Conservation (phyloP, 495 filamentous ascomycete genomes). For the Daldinia caldariorum region DNA sequence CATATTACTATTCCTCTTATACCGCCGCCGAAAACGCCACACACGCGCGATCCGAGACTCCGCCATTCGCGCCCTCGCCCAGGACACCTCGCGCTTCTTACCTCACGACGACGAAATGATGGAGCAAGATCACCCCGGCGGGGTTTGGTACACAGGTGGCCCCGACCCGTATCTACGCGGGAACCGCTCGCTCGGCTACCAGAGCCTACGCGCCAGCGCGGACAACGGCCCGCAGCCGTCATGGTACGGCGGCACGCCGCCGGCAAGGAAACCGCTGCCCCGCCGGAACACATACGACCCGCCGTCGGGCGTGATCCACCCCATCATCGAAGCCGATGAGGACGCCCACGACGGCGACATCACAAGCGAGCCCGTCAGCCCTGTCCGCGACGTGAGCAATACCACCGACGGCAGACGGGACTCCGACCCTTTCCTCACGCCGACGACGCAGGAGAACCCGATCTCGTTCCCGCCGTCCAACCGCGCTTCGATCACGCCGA, state of each 20-base stretch:
- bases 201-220: constrained; percentile 44
- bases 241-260: constrained; percentile 40
- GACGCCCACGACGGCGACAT: constrained; percentile 62
- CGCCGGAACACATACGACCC: constrained; percentile 44
- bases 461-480: constrained; percentile 42
- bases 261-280: constrained; percentile 40
- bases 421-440: constrained; percentile 59
- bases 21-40: constrained; percentile 59
- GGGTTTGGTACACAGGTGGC: constrained; percentile 56
- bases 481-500: constrained; percentile 41
- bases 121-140: constrained; percentile 57
- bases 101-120: constrained; percentile 62
- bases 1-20: constrained; percentile 66
- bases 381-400: constrained; percentile 30
- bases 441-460: constrained; percentile 43
- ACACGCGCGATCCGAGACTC: constrained; percentile 51
- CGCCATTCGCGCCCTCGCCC: constrained; percentile 52
- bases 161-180: constrained; percentile 54
- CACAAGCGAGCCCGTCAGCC: constrained; percentile 39
- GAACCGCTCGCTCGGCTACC: constrained; percentile 55
- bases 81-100: constrained; percentile 51
- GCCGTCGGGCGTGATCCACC: constrained; percentile 56
- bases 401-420: constrained; percentile 39
- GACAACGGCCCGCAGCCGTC: constrained; percentile 36
- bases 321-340: constrained; percentile 72